phyloP scores from a whole-genome alignment of 805 yeast genomes.

The Candida takata region DNA sequence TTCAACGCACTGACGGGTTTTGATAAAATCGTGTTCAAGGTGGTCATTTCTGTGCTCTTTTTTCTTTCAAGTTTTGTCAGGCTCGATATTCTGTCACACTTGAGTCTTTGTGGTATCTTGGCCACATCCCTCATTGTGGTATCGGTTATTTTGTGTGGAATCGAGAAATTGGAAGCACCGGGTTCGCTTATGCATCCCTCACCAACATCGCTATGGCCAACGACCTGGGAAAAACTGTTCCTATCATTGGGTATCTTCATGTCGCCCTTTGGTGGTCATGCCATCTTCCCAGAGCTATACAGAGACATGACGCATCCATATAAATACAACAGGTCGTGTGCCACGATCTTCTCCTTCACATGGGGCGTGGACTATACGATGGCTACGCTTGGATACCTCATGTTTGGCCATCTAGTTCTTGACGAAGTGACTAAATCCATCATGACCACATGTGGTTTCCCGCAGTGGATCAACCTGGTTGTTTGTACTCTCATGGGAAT shows the following conservation, averaged over 20 bases:
- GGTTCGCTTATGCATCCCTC: slow-evolving; percentile 51
- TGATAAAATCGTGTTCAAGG: slow-evolving; percentile 35
- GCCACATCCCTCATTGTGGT: slow-evolving; percentile 45
- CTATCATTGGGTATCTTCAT: slow-evolving; percentile 56
- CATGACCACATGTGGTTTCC: slow-evolving; percentile 59
- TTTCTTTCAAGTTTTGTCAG: slow-evolving; percentile 49
- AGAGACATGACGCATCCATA: slow-evolving; percentile 69
- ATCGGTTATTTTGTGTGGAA: slow-evolving; percentile 42
- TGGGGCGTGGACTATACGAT: slow-evolving; percentile 51
- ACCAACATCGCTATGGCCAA: slow-evolving; percentile 35
- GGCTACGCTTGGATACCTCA: slow-evolving; percentile 62
- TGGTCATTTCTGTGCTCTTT: slow-evolving; percentile 30
- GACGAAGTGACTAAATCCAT: slow-evolving; percentile 78
- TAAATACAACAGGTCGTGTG: slow-evolving; percentile 47
- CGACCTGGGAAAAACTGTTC: slow-evolving; percentile 29
- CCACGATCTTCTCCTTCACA: slow-evolving; percentile 51
- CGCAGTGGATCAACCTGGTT: slow-evolving; percentile 47
- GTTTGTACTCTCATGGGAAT: slow-evolving; percentile 46
- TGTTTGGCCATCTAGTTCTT: slow-evolving; percentile 66
- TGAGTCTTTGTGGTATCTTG: slow-evolving; percentile 50
- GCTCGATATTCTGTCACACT: slow-evolving; percentile 44
- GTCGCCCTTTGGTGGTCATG: slow-evolving; percentile 85
- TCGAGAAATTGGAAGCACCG: slow-evolving; percentile 33
- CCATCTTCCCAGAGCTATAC: slow-evolving; percentile 71
- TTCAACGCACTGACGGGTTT: slow-evolving; percentile 42